These are phyloP conservation scores for Trypanosoma grayi DNA, from an alignment of 208 protist species.

Conservation along the genomic window DNA sequence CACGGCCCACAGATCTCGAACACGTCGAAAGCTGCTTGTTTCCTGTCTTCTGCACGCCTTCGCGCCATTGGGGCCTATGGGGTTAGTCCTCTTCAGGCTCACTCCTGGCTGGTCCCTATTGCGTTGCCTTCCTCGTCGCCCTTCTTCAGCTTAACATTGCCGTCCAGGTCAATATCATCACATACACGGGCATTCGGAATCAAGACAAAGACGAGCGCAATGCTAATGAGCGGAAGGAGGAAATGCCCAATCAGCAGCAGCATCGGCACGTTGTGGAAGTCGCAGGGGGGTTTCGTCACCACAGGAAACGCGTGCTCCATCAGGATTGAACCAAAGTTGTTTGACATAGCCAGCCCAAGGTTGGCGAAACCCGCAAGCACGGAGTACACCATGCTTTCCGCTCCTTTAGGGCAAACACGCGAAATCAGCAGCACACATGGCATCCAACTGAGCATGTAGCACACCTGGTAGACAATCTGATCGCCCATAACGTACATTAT, in stretches of 20 bases:
- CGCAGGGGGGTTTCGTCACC: conserved; percentile 33
- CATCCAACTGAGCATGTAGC: conserved; percentile 71
- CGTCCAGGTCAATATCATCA: conserved; percentile 51
- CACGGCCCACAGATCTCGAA: too few species aligned
- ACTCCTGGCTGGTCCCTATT: conserved; percentile 3
- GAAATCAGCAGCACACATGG: conserved; percentile 72
- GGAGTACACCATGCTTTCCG: conserved; percentile 81
- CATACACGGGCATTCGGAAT: conserved; percentile 57
- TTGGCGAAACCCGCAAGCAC: conserved; percentile 80
- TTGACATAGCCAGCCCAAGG: conserved; percentile 52
- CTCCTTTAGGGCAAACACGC: conserved; percentile 77
- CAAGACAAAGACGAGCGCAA: conserved; percentile 60
- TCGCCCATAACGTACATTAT: conserved; percentile 73
- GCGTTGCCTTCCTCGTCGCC: too few species aligned
- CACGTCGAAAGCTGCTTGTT: too few species aligned
- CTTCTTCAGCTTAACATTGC: too few species aligned
- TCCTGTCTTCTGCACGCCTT: too few species aligned
- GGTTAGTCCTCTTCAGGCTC: too few species aligned
- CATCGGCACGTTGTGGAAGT: conserved; percentile 67
- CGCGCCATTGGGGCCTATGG: too few species aligned
- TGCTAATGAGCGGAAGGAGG: conserved; percentile 41
- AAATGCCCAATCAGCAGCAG: conserved; percentile 62
- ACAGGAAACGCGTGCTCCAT: conserved; percentile 62
- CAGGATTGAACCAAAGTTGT: conserved; percentile 42
- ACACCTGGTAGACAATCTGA: conserved; percentile 55